Evolutionary conservation across 1,284 basidiomycete species (phyloP).

Genomic region (Tylopilus sp.): DNA sequence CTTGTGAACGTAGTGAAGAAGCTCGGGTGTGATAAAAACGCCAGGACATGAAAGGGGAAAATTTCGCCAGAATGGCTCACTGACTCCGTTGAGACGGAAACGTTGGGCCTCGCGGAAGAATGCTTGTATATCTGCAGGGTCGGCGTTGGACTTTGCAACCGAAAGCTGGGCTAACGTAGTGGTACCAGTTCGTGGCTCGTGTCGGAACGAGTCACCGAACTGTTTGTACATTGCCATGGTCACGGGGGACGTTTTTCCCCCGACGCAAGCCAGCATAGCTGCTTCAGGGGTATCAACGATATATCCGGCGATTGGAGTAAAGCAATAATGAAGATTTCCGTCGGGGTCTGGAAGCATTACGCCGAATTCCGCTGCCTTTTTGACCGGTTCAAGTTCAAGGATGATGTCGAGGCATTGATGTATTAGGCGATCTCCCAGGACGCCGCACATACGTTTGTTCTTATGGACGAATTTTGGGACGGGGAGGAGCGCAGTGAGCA

Average conservation of each 20-base stretch:
- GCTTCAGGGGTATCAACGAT: no score
- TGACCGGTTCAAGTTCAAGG: no score
- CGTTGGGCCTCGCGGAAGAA: slow-evolving; percentile 13
- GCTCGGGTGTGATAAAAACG: no score
- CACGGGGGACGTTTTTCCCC: slow-evolving; percentile 9
- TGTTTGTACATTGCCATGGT: slow-evolving; percentile 12
- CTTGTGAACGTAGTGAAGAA: slow-evolving; percentile 6
- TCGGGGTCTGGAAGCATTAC: no score
- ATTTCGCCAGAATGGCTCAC: slow-evolving; percentile 8
- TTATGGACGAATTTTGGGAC: no score
- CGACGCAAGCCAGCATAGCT: neutral
- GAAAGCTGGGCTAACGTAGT: slow-evolving; percentile 8
- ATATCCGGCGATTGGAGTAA: no score
- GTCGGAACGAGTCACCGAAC: slow-evolving; percentile 6
- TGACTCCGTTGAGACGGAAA: slow-evolving; percentile 14
- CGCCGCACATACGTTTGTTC: no score
- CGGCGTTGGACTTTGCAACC: neutral
- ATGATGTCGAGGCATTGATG: no score
- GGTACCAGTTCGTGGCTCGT: neutral
- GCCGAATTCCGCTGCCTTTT: no score
- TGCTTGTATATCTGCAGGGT: neutral
- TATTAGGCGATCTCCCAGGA: no score
- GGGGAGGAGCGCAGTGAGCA: no score
- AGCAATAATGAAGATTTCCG: no score
- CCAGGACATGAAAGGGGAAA: slow-evolving; percentile 7